Evolutionary conservation across 2,329 filamentous ascomycete genomes (phyloP), one percentile per base, ranked within the genome.

Genomic region (Herpotrichia juniperi): DNA sequence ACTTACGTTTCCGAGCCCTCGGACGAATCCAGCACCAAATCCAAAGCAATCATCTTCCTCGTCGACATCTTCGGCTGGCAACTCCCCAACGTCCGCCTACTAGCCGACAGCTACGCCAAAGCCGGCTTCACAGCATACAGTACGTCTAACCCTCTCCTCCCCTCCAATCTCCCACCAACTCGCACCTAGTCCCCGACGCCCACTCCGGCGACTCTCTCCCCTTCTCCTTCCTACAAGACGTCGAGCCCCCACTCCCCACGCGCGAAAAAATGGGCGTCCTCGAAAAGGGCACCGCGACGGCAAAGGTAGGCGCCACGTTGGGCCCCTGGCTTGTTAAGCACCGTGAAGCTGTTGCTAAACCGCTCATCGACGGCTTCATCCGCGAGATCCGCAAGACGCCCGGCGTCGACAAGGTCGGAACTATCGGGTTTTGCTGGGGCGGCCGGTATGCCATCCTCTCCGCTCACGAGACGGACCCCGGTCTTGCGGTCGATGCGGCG

Each of bases 1-100:
- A 76, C 74, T n/a, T 79, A 79, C 61, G 62, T 79, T 48, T 64
- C 76, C 9, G 72, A 74, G 56, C 74, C 76, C 9, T 58, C 69
- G 46, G 28, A 48, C 26, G 43, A 28, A 32, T 60, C 69, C 46
- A 71, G 68, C 19, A 72, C 68, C n/a, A 77, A 71, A 28, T 56
- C 64, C 4, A 78, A 77, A 59, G 66, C 68, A 7, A 63, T 79
- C 39, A 65, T 79, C 24, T 78, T 79, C 60, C 61, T 79, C 17
- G 62, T 67, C 42, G 77, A 80, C 58, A 77, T 79, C 62, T 78
- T 78, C 57, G 76, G 76, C 53, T 77, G 66, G 63, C 62, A 68
- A 47, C 68, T 78, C 51, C 60, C 65, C 21, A 77, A 78, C 59
- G 63, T 67, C 46, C 73, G 74, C 39, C 68, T 78, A 8, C 68